Percentiles rank a stretch among this genome's conserved stretches.
Evolutionary conservation across 306 rosid species (phyloP).

Genomic region (Prunus kanzakura): DNA sequence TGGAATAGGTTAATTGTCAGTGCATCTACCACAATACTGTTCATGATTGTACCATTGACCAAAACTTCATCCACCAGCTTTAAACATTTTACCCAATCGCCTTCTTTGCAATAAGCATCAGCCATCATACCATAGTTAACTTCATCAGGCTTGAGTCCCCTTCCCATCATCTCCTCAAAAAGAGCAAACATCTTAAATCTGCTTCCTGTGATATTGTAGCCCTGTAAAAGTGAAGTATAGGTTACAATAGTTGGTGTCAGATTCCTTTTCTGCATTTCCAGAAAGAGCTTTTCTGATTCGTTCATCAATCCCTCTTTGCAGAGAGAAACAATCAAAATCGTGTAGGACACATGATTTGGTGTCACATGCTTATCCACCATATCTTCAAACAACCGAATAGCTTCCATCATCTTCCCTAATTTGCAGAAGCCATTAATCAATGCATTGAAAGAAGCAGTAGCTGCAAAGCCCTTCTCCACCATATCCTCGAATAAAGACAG

Average conservation of each 20-base stretch:
- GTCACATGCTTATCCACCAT: slow-evolving; percentile 28
- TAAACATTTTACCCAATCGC: slow-evolving; percentile 24
- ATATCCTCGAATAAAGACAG: slow-evolving; percentile 29
- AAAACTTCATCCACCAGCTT: slow-evolving; percentile 33
- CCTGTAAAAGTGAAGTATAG: slow-evolving; percentile 35
- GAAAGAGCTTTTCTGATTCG: slow-evolving; percentile 39
- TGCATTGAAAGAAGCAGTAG: slow-evolving; percentile 35
- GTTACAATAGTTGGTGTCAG: slow-evolving; percentile 23
- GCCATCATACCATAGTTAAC: slow-evolving; percentile 23
- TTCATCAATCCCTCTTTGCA: slow-evolving; percentile 29
- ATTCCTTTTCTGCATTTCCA: slow-evolving; percentile 36
- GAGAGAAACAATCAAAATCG: slow-evolving; percentile 33
- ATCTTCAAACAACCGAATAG: slow-evolving; percentile 30
- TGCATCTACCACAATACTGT: slow-evolving; percentile 15
- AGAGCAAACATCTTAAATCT: slow-evolving; percentile 29
- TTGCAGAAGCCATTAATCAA: slow-evolving; percentile 42
- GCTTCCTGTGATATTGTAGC: slow-evolving; percentile 33
- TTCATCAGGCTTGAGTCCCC: slow-evolving; percentile 33
- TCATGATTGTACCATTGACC: slow-evolving; percentile 20
- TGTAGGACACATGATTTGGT: slow-evolving; percentile 33
- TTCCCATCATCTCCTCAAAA: slow-evolving; percentile 37
- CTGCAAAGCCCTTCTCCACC: slow-evolving; percentile 31
- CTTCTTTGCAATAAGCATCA: slow-evolving; percentile 43
- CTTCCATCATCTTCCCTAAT: slow-evolving; percentile 33
- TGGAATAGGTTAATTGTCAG: slow-evolving; percentile 26